Evolutionary conservation across 495 filamentous ascomycete genomes (phyloP).

Genomic region (Xylaria acuta): DNA sequence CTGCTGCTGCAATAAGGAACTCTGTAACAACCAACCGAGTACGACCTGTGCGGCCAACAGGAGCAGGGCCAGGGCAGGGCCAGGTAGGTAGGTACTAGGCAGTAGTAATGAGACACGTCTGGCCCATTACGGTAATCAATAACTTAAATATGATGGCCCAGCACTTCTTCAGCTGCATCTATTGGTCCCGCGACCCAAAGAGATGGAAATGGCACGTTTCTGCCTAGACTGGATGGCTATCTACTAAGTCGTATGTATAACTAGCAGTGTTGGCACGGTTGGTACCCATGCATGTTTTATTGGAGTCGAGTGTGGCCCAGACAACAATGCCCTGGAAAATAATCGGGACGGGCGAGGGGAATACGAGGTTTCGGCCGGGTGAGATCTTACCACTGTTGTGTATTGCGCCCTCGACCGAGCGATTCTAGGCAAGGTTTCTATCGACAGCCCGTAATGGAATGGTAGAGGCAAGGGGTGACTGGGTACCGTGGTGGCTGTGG

Average conservation of each 20-base stretch:
- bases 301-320: slow-evolving; percentile 4
- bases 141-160: not conserved
- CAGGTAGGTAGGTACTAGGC: not conserved
- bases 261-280: not conserved
- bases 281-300: slow-evolving; percentile 5
- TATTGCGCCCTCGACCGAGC: slow-evolving; percentile 3
- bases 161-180: not conserved
- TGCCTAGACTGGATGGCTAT: not conserved
- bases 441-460: not conserved
- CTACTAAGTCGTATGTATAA: not conserved
- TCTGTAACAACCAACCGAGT: slow-evolving; percentile 3
- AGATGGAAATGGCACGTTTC: slow-evolving; percentile 15
- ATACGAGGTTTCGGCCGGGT: slow-evolving; percentile 18
- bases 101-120: slow-evolving; percentile 3
- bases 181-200: not conserved
- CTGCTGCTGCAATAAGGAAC: not conserved
- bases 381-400: not conserved
- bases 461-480: not conserved
- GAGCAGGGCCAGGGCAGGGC: not conserved
- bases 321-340: not conserved
- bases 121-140: not conserved
- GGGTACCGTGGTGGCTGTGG: no score
- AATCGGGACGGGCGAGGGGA: not conserved
- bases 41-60: slow-evolving; percentile 2
- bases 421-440: not conserved